Evolutionary conservation across 2,329 filamentous ascomycete species (phyloP).

Genomic region (Hymenoscyphus linearis): DNA sequence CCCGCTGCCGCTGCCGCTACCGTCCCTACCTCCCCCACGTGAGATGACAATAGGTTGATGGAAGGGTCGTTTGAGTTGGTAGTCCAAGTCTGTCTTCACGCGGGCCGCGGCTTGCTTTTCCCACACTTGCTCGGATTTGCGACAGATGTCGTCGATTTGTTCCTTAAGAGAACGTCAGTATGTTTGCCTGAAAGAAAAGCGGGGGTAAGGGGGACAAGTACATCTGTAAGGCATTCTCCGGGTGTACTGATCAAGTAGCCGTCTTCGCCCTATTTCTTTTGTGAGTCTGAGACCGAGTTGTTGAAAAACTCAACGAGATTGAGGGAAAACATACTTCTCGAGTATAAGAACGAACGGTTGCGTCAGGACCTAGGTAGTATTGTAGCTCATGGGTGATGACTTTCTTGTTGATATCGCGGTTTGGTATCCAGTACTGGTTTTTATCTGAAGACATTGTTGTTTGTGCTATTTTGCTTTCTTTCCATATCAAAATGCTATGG

Average conservation of each 20-base stretch:
- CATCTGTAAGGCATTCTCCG: conserved; percentile 53
- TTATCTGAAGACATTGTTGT: conserved; percentile 25
- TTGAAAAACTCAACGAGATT: too few species aligned
- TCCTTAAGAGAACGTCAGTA: conserved; percentile 38
- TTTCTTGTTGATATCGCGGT: conserved; percentile 54
- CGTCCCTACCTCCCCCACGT: conserved; percentile 31
- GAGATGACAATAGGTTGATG: conserved; percentile 51
- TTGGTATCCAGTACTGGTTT: conserved; percentile 57
- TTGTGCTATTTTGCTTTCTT: neutral
- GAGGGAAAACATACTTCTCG: conserved; percentile 42
- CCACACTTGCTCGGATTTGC: conserved; percentile 54
- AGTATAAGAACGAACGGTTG: conserved; percentile 52
- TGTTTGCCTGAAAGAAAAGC: conserved; percentile 29
- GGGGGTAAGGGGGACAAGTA: conserved; percentile 28
- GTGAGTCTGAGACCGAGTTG: conserved; percentile 12
- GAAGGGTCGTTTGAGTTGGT: conserved; percentile 49
- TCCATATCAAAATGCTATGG: neutral
- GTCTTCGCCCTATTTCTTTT: conserved; percentile 48
- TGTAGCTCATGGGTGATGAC: conserved; percentile 55
- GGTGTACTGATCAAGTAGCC: conserved; percentile 55
- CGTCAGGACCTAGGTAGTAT: conserved; percentile 52
- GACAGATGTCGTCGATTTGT: conserved; percentile 58
- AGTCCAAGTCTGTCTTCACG: conserved; percentile 39
- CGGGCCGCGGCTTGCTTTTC: conserved; percentile 50
- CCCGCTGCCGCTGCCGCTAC: neutral